A percentile compares a stretch with the other conserved stretches of the same genome.
These are phyloP conservation scores for Pseudopithomyces chartarum DNA, from an alignment of 2,329 filamentous ascomycete genomes.

Conservation along the genomic window DNA sequence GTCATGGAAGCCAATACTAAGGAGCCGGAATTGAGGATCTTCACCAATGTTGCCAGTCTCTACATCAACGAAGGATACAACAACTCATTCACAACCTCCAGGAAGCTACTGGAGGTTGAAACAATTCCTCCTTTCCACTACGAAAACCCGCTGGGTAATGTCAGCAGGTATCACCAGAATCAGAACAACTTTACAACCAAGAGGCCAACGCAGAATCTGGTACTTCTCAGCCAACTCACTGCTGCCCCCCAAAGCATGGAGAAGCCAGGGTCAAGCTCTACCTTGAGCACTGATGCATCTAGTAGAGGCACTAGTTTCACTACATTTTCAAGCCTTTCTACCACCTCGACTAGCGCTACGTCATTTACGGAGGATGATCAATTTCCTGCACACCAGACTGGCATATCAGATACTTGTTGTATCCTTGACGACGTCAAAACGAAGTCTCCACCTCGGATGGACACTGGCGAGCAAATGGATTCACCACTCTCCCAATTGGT, in stretches of 20 bases:
- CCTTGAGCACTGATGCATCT: neutral
- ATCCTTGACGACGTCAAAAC: neutral
- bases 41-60: neutral
- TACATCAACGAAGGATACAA: neutral
- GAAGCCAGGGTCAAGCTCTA: neutral
- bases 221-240: neutral
- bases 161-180: no score
- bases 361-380: neutral
- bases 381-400: neutral
- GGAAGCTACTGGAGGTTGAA: neutral
- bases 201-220: neutral
- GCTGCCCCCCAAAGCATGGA: neutral
- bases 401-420: neutral
- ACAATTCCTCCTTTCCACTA: no score
- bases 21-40: neutral
- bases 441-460: neutral
- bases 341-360: neutral
- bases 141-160: no score
- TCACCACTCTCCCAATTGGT: neutral
- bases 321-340: neutral
- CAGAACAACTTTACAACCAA: no score
- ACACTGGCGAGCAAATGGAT: neutral
- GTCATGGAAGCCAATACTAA: neutral
- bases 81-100: neutral
- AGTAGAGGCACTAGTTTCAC: neutral